phyloP scores from a whole-genome alignment of 805 yeast species.

The Saccharomycodes ludwigii region DNA sequence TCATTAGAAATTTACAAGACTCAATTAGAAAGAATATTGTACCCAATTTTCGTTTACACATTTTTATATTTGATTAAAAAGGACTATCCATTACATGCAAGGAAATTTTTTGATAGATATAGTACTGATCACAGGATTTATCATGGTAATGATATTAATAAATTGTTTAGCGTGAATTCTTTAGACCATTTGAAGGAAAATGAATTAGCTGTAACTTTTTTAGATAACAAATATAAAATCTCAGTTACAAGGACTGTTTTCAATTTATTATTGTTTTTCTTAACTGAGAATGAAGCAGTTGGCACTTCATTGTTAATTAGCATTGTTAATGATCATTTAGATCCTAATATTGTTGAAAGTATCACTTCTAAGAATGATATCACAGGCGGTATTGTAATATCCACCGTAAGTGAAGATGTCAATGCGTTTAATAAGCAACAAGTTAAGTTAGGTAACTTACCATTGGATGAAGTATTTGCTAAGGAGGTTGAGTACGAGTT shows the following conservation, averaged over 20 bases:
- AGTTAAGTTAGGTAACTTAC: conserved; percentile 72
- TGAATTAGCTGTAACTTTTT: conserved; percentile 64
- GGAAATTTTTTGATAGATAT: conserved; percentile 64
- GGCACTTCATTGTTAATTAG: conserved; percentile 86
- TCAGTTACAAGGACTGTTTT: conserved; percentile 74
- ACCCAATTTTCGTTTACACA: conserved; percentile 87
- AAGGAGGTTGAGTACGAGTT: conserved; percentile 79
- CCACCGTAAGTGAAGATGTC: conserved; percentile 39
- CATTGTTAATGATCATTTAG: conserved; percentile 73
- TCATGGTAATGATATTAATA: conserved; percentile 67
- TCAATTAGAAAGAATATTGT: conserved; percentile 70
- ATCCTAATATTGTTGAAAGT: conserved; percentile 30
- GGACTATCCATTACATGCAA: conserved; percentile 47
- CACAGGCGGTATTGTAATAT: conserved; percentile 23
- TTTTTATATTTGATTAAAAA: conserved; percentile 68
- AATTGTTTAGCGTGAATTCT: conserved; percentile 60
- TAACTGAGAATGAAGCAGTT: conserved; percentile 82
- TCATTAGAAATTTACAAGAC: conserved; percentile 86
- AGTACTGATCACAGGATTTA: conserved; percentile 58
- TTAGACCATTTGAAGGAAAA: conserved; percentile 77
- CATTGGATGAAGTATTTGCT: conserved; percentile 73
- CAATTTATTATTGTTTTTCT: conserved; percentile 69
- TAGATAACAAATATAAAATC: conserved; percentile 60
- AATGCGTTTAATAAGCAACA: conserved; percentile 53
- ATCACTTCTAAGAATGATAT: conserved; percentile 19